A percentile compares a stretch with the other conserved stretches of the same genome.
Evolutionary conservation across 73 alveolate genomes (phyloP).

Genomic region (Paramecium tetraurelia): DNA sequence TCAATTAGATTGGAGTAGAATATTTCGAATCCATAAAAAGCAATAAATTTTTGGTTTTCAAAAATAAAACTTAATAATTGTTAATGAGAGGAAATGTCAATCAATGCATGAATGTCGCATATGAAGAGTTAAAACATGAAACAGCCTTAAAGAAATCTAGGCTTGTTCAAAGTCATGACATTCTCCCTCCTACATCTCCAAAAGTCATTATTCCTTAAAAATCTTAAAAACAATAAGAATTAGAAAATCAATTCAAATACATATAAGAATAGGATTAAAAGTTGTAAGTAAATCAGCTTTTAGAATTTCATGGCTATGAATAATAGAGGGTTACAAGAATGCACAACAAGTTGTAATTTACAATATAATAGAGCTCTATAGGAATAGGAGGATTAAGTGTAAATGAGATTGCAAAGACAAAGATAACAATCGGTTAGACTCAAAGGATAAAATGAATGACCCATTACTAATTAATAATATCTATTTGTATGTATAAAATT

Average conservation of each 20-base stretch:
- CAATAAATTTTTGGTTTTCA: slow-evolving; percentile 56
- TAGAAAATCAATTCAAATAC: background rate
- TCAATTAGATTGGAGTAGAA: slow-evolving; percentile 52
- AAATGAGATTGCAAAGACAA: background rate
- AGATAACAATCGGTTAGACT: background rate
- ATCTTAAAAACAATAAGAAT: background rate
- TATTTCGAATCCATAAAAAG: slow-evolving; percentile 62
- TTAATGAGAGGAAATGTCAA: slow-evolving; percentile 31
- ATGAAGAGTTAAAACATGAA: slow-evolving; percentile 3
- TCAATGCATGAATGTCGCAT: slow-evolving; percentile 51
- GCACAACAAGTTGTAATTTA: background rate
- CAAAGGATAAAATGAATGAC: background rate
- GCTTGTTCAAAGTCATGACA: background rate
- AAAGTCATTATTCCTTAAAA: background rate
- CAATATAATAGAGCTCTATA: background rate
- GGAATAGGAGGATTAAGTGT: background rate
- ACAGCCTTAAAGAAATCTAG: background rate
- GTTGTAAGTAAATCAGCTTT: background rate
- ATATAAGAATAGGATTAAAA: background rate
- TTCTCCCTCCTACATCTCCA: background rate
- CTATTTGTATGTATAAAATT: background rate
- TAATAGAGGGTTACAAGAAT: background rate
- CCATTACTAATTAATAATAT: background rate
- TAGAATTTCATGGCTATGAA: slow-evolving; percentile 35
- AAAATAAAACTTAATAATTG: slow-evolving; percentile 54